These are phyloP conservation scores for Trypanosoma mega DNA, from an alignment of 208 protist genomes.

Conservation along the genomic window DNA sequence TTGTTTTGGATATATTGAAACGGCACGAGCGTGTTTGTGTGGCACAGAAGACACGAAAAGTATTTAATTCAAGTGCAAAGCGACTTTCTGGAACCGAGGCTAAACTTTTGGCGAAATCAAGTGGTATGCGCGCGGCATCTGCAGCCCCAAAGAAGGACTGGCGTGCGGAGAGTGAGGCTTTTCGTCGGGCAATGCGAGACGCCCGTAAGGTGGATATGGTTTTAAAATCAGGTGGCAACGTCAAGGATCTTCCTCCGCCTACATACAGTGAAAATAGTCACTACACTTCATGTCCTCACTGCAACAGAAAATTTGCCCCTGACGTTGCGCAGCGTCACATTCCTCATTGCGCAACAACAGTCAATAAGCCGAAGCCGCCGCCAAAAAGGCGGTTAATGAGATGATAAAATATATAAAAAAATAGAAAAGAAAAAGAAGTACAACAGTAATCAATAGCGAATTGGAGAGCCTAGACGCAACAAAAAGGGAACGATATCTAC, in stretches of 20 bases:
- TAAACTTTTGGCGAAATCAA: constrained; percentile 3
- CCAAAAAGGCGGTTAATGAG: constrained; percentile 45
- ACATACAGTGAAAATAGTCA: constrained; percentile 85
- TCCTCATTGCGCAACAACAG: constrained; percentile 74
- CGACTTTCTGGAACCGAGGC: constrained; percentile 42
- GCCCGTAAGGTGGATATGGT: constrained; percentile 76
- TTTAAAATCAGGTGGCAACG: constrained; percentile 68
- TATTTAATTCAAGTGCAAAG: constrained; percentile 77
- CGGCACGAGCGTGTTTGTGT: constrained; percentile 75
- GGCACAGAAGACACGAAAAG: constrained; percentile 51
- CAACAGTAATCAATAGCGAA: no score
- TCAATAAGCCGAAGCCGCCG: constrained; percentile 83
- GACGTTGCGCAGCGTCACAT: constrained; percentile 87
- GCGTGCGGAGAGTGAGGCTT: constrained; percentile 79
- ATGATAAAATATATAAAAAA: background rate
- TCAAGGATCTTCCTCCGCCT: constrained; percentile 79
- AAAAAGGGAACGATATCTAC: no score
- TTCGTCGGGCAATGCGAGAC: constrained; percentile 71
- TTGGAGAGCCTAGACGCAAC: no score
- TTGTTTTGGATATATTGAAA: constrained; percentile 60
- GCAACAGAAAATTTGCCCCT: constrained; percentile 76
- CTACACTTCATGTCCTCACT: constrained; percentile 87
- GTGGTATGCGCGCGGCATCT: background rate
- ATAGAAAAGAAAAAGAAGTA: background rate
- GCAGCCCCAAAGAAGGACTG: constrained; percentile 68